These are phyloP conservation scores for Dothiorella sarmentorum DNA, from an alignment of 2,329 filamentous ascomycete genomes.

Conservation along the genomic window DNA sequence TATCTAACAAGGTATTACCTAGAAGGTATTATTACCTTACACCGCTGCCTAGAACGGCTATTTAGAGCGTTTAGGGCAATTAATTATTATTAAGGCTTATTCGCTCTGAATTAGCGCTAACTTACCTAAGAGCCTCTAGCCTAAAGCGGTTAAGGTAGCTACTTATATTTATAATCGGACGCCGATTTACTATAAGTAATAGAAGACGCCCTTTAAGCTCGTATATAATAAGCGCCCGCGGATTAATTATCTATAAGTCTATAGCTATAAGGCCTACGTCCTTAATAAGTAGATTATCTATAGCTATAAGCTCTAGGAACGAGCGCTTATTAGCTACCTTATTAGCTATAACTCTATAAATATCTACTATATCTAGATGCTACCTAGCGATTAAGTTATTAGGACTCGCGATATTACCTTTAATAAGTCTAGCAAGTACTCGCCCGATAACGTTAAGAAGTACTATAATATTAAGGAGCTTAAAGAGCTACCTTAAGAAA, in stretches of 20 bases:
- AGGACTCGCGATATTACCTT: slow-evolving; percentile 18
- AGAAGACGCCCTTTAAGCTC: slow-evolving; percentile 24
- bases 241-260: slow-evolving; percentile 18
- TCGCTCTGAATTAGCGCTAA: slow-evolving; percentile 10
- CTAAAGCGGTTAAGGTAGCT: slow-evolving; percentile 17
- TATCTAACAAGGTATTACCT: background rate
- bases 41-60: slow-evolving; percentile 20
- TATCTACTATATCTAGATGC: slow-evolving; percentile 22
- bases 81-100: slow-evolving; percentile 17
- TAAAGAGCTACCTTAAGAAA: background rate
- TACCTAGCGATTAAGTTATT: slow-evolving; percentile 12
- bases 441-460: background rate
- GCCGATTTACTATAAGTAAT: slow-evolving; percentile 17
- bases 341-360: slow-evolving; percentile 23
- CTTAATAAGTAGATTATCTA: slow-evolving; percentile 1
- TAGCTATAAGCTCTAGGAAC: background rate
- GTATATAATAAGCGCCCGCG: slow-evolving; percentile 19
- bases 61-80: slow-evolving; percentile 18
- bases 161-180: slow-evolving; percentile 22
- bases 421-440: background rate
- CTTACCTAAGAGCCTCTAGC: slow-evolving; percentile 16
- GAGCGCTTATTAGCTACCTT: slow-evolving; percentile 22
- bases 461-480: background rate
- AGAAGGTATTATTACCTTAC: background rate
- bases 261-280: slow-evolving; percentile 20